Percentiles rank a stretch among this genome's conserved stretches.
phyloP scores from a whole-genome alignment of 2,329 filamentous ascomycete species.

The Aspergillus sp. region DNA sequence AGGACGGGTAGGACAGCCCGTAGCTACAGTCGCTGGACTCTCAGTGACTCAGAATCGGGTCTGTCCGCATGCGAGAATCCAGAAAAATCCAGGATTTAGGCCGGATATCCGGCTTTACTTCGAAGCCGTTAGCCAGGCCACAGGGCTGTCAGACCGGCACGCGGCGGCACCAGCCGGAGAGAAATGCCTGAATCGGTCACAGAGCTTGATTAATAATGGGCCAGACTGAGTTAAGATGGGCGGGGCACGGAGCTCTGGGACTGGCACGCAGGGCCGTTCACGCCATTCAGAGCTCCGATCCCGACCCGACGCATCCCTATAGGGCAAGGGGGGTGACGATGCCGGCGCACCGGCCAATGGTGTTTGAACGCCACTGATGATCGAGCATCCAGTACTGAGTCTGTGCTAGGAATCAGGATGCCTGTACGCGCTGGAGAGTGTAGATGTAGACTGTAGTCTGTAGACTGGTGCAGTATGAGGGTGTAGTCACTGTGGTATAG shows the following conservation, averaged over 20 bases:
- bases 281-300: too few species aligned
- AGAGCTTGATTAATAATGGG: neutral
- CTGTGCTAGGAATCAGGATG: too few species aligned
- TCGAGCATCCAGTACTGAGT: too few species aligned
- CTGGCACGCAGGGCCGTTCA: neutral
- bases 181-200: neutral
- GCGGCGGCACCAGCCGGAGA: neutral
- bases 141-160: neutral
- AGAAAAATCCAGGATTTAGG: too few species aligned
- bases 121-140: neutral
- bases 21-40: too few species aligned
- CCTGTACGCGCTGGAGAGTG: too few species aligned
- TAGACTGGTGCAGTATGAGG: too few species aligned
- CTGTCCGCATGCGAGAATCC: too few species aligned
- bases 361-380: neutral
- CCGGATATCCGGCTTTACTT: slow-evolving; percentile 3
- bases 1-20: too few species aligned
- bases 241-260: neutral
- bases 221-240: neutral
- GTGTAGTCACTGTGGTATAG: too few species aligned
- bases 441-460: neutral
- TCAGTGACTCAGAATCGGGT: too few species aligned
- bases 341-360: neutral
- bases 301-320: slow-evolving; percentile 16
- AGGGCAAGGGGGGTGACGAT: slow-evolving; percentile 8